Conservation (phyloP, 139 green algal species). For the Picochlorum sp. region DNA sequence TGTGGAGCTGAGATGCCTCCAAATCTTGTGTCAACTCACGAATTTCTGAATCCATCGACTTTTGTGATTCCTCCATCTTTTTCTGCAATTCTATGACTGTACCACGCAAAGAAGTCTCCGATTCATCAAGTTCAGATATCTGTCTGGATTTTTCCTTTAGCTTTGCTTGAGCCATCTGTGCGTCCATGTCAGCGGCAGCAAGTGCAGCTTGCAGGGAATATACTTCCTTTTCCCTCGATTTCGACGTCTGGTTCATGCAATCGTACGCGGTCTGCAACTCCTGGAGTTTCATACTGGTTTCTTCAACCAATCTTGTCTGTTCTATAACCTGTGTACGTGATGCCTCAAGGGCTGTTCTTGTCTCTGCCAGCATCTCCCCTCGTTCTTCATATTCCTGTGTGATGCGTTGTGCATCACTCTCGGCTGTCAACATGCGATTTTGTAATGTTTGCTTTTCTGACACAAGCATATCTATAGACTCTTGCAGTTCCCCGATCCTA, state of each 20-base stretch:
- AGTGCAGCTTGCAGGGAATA: not conserved
- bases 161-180: not conserved
- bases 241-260: not conserved
- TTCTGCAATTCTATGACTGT: not conserved
- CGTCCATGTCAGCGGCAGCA: slow-evolving; percentile 2
- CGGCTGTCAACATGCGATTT: not conserved
- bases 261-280: not conserved
- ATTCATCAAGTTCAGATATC: not conserved
- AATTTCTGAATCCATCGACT: not conserved
- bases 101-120: not conserved
- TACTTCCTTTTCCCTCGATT: not conserved
- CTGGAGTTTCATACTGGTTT: too few species aligned
- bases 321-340: too few species aligned
- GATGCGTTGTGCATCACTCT: slow-evolving; percentile 11
- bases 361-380: too few species aligned
- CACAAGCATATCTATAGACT: slow-evolving; percentile 25
- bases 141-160: not conserved
- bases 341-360: too few species aligned
- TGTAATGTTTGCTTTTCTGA: slow-evolving; percentile 21
- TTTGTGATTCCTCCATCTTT: not conserved
- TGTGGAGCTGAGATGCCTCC: too few species aligned
- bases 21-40: not conserved
- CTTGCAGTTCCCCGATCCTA: not conserved
- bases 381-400: slow-evolving; percentile 15
- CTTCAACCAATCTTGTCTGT: too few species aligned